A percentile compares a stretch with the other conserved stretches of the same genome.
phyloP scores from a whole-genome alignment of 2,329 filamentous ascomycete genomes.

The Trematosphaeria pertusa region DNA sequence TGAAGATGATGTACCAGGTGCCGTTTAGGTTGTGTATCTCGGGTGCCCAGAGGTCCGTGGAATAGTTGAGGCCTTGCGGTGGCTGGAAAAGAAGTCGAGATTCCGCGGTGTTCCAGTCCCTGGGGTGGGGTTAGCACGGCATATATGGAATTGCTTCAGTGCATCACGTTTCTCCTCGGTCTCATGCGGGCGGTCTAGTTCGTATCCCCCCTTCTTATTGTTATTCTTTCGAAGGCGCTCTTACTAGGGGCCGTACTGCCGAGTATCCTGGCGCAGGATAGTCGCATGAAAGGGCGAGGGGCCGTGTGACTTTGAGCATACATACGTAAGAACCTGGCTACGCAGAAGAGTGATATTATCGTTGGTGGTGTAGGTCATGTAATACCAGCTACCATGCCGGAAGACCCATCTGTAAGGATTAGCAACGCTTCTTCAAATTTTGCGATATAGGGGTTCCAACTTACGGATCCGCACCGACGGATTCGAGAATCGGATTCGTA shows the following conservation, averaged over 20 bases:
- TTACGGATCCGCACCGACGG: constrained; percentile 53
- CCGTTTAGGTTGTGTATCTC: constrained; percentile 57
- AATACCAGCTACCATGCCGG: constrained; percentile 51
- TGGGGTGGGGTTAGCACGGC: no score
- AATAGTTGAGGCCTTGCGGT: constrained; percentile 51
- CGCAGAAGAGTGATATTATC: constrained; percentile 53
- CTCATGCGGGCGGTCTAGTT: no score
- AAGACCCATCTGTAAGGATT: constrained; percentile 49
- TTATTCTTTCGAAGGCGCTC: no score
- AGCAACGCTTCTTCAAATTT: neutral
- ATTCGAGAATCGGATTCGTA: constrained; percentile 53
- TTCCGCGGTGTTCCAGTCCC: constrained; percentile 54
- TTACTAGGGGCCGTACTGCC: no score
- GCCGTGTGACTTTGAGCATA: no score
- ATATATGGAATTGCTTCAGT: no score
- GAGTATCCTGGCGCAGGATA: neutral
- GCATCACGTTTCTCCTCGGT: no score
- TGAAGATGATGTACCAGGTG: constrained; percentile 62
- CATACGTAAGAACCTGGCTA: constrained; percentile 50
- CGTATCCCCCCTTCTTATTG: no score
- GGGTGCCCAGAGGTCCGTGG: constrained; percentile 59
- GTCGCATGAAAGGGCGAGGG: neutral
- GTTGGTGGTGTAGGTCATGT: constrained; percentile 55
- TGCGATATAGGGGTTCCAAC: constrained; percentile 8
- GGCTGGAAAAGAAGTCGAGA: constrained; percentile 53